Conservation (phyloP, 2,329 filamentous ascomycete species). For the Huntiella bhutanensis region DNA sequence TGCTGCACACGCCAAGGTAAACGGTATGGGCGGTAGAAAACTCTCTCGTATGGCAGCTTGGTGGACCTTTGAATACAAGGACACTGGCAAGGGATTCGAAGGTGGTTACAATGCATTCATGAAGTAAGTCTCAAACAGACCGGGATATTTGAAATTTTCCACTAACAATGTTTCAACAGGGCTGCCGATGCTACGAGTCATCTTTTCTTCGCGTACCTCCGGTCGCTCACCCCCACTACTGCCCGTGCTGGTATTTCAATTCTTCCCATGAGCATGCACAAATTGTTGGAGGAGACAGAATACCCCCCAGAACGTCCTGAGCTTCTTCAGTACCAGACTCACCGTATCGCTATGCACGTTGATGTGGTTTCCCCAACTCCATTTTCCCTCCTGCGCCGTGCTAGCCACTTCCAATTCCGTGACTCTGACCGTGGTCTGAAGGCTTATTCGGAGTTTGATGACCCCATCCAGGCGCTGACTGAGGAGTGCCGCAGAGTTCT, state of each 20-base stretch:
- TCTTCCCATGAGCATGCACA: slow-evolving; percentile 77
- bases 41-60: slow-evolving; percentile 88
- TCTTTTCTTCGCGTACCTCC: slow-evolving; percentile 91
- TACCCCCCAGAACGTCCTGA: slow-evolving; percentile 71
- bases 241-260: slow-evolving; percentile 62
- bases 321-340: slow-evolving; percentile 60
- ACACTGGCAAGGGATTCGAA: slow-evolving; percentile 80
- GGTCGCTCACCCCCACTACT: slow-evolving; percentile 70
- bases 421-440: slow-evolving; percentile 73
- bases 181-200: slow-evolving; percentile 92
- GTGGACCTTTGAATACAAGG: slow-evolving; percentile 93
- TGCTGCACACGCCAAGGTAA: slow-evolving; percentile 80
- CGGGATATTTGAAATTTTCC: not conserved
- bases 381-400: slow-evolving; percentile 72
- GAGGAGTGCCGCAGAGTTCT: slow-evolving; percentile 88
- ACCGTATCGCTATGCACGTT: slow-evolving; percentile 92
- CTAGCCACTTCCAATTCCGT: slow-evolving; percentile 88
- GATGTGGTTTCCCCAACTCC: slow-evolving; percentile 87
- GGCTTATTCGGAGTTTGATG: slow-evolving; percentile 72
- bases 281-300: slow-evolving; percentile 76
- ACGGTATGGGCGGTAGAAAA: slow-evolving; percentile 83
- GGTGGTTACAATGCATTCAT: slow-evolving; percentile 83
- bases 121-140: slow-evolving; percentile 20
- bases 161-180: slow-evolving; percentile 27
- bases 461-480: slow-evolving; percentile 71